phyloP scores from a whole-genome alignment of 805 yeast species.

The Hemisphaericaspora nanyangensis region DNA sequence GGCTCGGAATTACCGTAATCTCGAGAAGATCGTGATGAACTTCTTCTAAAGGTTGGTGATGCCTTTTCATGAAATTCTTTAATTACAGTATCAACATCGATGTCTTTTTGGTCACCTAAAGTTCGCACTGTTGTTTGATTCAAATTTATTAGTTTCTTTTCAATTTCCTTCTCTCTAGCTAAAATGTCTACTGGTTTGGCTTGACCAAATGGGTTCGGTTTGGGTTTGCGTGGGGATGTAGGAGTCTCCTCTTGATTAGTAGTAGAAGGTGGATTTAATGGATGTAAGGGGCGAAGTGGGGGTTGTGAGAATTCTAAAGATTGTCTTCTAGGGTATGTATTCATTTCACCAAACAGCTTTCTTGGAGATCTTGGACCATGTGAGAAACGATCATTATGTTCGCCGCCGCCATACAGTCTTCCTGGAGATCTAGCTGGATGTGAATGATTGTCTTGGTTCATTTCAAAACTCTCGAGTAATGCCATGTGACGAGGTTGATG shows the following conservation, averaged over 20 bases:
- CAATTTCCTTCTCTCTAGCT: conserved; percentile 61
- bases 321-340: conserved; percentile 1
- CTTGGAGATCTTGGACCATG: neutral
- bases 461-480: conserved; percentile 8
- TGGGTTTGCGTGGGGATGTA: conserved; percentile 15
- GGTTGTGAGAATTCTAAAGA: conserved; percentile 6
- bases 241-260: neutral
- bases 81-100: conserved; percentile 8
- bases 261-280: neutral
- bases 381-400: neutral
- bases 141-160: conserved; percentile 29
- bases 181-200: conserved; percentile 84
- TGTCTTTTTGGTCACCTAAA: conserved; percentile 14
- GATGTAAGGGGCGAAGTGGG: neutral
- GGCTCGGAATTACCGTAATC: neutral
- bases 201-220: conserved; percentile 71
- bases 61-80: conserved; percentile 12
- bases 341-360: neutral
- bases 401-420: no score
- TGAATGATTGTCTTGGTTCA: conserved; percentile 1
- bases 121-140: conserved; percentile 33
- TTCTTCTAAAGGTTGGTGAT: conserved; percentile 9
- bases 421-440: neutral
- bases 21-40: neutral
- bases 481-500: conserved; percentile 11